A percentile compares a stretch with the other conserved stretches of the same genome.
Evolutionary conservation across 345 rosid species (phyloP).

Genomic region (Eucalyptus grandis): DNA sequence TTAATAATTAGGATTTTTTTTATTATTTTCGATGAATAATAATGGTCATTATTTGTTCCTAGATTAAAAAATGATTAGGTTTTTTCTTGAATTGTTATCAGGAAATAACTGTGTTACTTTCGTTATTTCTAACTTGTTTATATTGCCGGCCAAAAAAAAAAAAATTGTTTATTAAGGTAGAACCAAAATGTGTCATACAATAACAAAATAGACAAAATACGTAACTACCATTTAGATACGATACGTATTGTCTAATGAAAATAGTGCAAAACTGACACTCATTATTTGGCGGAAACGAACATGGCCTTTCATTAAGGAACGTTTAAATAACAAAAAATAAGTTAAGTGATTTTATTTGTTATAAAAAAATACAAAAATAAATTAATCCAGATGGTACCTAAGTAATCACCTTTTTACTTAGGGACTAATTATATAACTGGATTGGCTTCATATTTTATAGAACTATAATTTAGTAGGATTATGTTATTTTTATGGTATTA

Average conservation of each 20-base stretch:
- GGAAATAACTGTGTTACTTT: not conserved
- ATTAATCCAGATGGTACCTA: not conserved
- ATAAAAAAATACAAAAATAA: no score
- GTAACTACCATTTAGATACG: no score
- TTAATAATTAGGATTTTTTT: no score
- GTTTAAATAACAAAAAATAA: not conserved
- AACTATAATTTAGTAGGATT: not conserved
- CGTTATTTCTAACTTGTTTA: not conserved
- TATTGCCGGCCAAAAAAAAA: not conserved
- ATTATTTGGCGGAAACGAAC: no score
- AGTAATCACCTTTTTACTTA: not conserved
- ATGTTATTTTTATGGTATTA: no score
- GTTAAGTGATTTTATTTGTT: not conserved
- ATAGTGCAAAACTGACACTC: no score
- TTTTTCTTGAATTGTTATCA: no score
- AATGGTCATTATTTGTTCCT: no score
- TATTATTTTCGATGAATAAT: no score
- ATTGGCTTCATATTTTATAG: not conserved
- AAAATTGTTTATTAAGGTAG: no score
- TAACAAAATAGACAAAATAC: not conserved
- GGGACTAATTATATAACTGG: not conserved
- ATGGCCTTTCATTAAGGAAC: not conserved
- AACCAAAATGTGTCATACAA: not conserved
- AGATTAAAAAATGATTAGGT: no score
- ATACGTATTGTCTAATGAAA: no score